Base-by-base conservation (phyloP, 148 eudicot species). In the Fagopyrum esculentum region DNA sequence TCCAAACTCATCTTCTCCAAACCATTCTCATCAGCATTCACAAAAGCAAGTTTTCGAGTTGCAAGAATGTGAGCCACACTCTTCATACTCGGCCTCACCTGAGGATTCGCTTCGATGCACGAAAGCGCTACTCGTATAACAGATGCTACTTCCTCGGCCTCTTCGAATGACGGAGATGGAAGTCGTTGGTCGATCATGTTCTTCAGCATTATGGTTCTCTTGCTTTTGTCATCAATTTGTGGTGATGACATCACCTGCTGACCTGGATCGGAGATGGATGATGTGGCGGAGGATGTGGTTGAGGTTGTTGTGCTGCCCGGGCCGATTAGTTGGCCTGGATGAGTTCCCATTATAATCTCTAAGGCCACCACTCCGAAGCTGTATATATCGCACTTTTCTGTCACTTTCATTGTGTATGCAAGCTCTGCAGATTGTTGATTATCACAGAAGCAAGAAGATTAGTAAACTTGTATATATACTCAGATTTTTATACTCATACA, bases 281-380 rank as follows among this genome's bases (percentile, higher is more conserved):
- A 35, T 2, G 46, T 6, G 47, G 71, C n/a, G 22, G 71, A 66
- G 47, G 71, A 13, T n/a, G 71, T 35, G 71, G 44, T 55, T 55
- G 60, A 9, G 26, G 69, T 10, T 5, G 69, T 12, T 43, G 69
- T 50, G 26, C 76, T 44, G n/a, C 77, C 52, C 4, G 74, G 19
- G 8, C 77, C 9, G 11, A 84, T 72, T 15, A 77, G 57, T 22
- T 78, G 72, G 13, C 86, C 83, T 6, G 86, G 92, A 77, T 88
- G 86, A 70, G 69, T 80, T 48, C 92, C 88, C 71, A 60, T 63
- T 48, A 85, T 75, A 15, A 86, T 73, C 75, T 86, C 89, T 5
- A 88, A 45, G 50, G 86, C 73, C 15, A 86, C 29, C 30, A 84
- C 82, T 68, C 89, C 89, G 26, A 84, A 88, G 82, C 89, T 86